phyloP scores from a whole-genome alignment of 106 monocot species.

The Vanilla planifolia region DNA sequence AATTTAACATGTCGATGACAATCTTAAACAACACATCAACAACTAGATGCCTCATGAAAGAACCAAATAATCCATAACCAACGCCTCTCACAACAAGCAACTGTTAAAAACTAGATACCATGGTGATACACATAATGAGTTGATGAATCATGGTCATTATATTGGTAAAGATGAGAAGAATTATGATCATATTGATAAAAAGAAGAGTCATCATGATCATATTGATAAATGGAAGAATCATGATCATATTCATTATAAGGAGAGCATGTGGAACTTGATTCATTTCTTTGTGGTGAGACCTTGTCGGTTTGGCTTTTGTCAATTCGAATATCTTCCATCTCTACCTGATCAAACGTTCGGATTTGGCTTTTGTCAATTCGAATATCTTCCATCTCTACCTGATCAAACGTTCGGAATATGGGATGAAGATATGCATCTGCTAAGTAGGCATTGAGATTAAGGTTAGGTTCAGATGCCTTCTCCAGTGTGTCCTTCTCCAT shows the following conservation, averaged over 20 bases:
- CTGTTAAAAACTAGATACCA: not conserved
- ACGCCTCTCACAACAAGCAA: no score
- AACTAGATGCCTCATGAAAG: no score
- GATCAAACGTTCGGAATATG: slow-evolving; percentile 36
- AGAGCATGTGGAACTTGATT: no score
- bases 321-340: slow-evolving; percentile 20
- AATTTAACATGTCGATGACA: no score
- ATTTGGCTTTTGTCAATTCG: slow-evolving; percentile 29
- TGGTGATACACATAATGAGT: slow-evolving; percentile 5
- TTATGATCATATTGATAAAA: no score
- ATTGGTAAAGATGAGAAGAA: no score
- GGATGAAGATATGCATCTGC: slow-evolving; percentile 55
- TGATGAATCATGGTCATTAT: not conserved
- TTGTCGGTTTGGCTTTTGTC: slow-evolving; percentile 19
- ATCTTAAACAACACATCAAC: no score
- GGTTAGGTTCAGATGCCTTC: slow-evolving; percentile 33
- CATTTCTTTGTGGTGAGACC: no score
- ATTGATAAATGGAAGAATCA: not conserved
- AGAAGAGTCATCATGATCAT: not conserved
- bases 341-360: slow-evolving; percentile 28
- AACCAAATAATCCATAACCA: no score
- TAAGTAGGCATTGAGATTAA: slow-evolving; percentile 43
- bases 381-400: slow-evolving; percentile 26
- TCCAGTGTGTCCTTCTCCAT: slow-evolving; percentile 60
- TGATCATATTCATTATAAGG: not conserved